Base-by-base conservation (phyloP, 2,329 filamentous ascomycete genomes). In the Paraphoma chrysanthemicola region DNA sequence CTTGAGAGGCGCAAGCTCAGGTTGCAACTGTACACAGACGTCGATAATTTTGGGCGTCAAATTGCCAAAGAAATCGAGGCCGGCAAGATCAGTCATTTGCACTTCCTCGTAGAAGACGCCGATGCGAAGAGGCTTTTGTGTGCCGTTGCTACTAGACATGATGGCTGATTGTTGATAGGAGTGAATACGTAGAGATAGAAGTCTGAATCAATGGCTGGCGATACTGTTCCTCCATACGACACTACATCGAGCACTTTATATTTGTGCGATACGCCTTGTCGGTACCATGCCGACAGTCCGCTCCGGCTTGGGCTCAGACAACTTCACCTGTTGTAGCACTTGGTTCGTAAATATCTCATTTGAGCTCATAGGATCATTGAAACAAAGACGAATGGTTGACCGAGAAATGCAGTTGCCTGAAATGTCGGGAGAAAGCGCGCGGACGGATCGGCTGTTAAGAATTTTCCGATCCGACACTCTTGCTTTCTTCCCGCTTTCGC, bases 31-130 rank as follows among this genome's bases (percentile, higher is more conserved):
- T 30, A 58, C 46, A 11, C 72, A 29, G 14, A 66, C 43, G 23
- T 66, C 49, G 48, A 76, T 47, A 36, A 63, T 66, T 42, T 64
- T 55, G 17, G 60, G 62, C 6, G 74, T 73, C 10, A 79, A 64
- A 66, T 75, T 77, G 56, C 72, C 77, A 38, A 80, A 52, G 43
- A 80, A 62, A 63, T 80, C 79, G 57, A 79, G 70, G 58, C 76
- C 75, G 16, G 73, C 62, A 42, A 80, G 73, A 63, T 80, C 78
- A 49, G 69, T 63, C 55, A 79, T 67, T 69, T 80, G 79, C 36
- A 74, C 71, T 23, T 66, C 53, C 56, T 80, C 76, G 61, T 75
- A 70, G 53, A 80, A 70, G 42, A 80, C 73, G 55, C 71, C 78
- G 61, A 81, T 71, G 61, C 77, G 77, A 48, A 80, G 68, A 45